phyloP scores from a whole-genome alignment of 768 basidiomycete genomes.

The Cyclocybe aegerita region DNA sequence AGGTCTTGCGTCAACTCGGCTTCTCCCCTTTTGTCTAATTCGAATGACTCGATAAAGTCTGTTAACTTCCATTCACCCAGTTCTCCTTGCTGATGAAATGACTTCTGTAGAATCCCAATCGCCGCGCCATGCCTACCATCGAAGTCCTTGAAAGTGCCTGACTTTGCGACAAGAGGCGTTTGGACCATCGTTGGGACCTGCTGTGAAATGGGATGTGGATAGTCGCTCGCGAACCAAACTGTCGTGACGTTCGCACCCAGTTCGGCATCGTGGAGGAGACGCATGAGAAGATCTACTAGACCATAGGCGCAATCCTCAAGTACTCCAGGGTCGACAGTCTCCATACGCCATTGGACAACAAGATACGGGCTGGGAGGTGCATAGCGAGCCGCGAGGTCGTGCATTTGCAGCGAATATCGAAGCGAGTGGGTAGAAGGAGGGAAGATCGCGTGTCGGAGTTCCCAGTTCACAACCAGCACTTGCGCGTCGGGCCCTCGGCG shows the following conservation, averaged over 20 bases:
- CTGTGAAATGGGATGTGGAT: slow-evolving; percentile 33
- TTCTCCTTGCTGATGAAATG: slow-evolving; percentile 42
- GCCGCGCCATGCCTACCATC: slow-evolving; percentile 44
- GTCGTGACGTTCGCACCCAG: slow-evolving; percentile 31
- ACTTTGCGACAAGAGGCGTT: slow-evolving; percentile 19
- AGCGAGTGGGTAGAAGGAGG: slow-evolving; percentile 23
- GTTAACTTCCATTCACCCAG: slow-evolving; percentile 41
- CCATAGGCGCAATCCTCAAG: slow-evolving; percentile 49
- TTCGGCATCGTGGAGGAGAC: slow-evolving; percentile 27
- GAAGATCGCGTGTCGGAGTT: slow-evolving; percentile 48
- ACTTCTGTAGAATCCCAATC: slow-evolving; percentile 37
- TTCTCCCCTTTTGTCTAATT: slow-evolving; percentile 16
- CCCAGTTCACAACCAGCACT: slow-evolving; percentile 55
- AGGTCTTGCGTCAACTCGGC: slow-evolving; percentile 41
- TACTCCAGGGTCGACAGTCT: slow-evolving; percentile 40
- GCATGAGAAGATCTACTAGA: slow-evolving; percentile 42
- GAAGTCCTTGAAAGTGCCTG: slow-evolving; percentile 47
- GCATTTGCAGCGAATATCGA: slow-evolving; percentile 43
- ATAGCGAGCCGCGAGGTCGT: slow-evolving; percentile 38
- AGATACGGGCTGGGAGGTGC: slow-evolving; percentile 38
- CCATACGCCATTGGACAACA: slow-evolving; percentile 60
- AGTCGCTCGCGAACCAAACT: slow-evolving; percentile 60
- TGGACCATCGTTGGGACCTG: slow-evolving; percentile 6
- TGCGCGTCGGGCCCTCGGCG: slow-evolving; percentile 27
- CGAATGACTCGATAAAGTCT: slow-evolving; percentile 37